Conservation (phyloP, 768 basidiomycete genomes). For the Mycena latifolia region DNA sequence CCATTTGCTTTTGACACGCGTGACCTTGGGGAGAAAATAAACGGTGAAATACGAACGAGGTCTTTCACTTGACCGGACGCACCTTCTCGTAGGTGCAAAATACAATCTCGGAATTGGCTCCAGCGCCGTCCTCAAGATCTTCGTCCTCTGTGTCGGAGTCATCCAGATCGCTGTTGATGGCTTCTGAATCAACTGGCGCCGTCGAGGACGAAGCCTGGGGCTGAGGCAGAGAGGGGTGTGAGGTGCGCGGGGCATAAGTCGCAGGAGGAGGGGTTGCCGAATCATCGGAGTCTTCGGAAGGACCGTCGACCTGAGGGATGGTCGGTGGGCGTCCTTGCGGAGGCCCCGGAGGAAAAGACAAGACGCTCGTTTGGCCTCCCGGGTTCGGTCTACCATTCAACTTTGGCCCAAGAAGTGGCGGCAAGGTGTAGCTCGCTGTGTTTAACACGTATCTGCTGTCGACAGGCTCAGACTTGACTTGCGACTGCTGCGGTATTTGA, state of each 20-base stretch:
- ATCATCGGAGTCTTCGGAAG: conserved; percentile 78
- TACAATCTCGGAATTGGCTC: conserved; percentile 89
- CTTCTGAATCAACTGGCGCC: conserved; percentile 73
- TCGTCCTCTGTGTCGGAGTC: conserved; percentile 94
- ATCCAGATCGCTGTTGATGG: conserved; percentile 97
- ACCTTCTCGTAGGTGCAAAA: conserved; percentile 99
- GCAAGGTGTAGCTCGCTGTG: conserved; percentile 64
- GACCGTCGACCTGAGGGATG: conserved; percentile 88
- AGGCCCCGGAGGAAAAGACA: conserved; percentile 62
- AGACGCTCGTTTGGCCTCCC: conserved; percentile 69
- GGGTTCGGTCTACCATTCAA: conserved; percentile 63
- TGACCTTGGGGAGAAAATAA: conserved; percentile 69
- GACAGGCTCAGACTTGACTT: conserved; percentile 81
- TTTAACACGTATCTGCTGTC: conserved; percentile 77
- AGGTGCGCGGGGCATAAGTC: conserved; percentile 74
- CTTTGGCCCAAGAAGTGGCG: conserved; percentile 75
- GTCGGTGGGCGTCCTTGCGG: conserved; percentile 35
- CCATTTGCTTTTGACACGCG: conserved; percentile 99
- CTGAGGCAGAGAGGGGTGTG: conserved; percentile 85
- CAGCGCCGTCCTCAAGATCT: conserved; percentile 82
- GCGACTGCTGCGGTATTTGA: conserved; percentile 50
- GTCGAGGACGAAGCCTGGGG: conserved; percentile 54
- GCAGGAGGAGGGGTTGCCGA: conserved; percentile 79
- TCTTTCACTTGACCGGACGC: conserved; percentile 30
- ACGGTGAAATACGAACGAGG: conserved; percentile 11